Evolutionary conservation across 106 monocot genomes (phyloP).

Genomic region (Hemerocallis citrina): DNA sequence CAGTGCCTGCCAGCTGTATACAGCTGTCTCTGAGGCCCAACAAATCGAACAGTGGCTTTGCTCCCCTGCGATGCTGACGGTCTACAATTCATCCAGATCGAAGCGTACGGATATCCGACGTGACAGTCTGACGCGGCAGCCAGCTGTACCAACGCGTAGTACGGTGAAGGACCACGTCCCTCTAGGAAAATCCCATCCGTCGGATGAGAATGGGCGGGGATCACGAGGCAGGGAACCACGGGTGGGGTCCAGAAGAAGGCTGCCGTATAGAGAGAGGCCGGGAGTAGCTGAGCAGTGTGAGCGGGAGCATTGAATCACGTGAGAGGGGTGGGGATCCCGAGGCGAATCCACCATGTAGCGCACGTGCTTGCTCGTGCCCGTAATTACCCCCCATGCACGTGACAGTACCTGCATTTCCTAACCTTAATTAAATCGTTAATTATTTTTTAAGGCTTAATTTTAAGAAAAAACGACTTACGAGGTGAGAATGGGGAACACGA

Average conservation of each 20-base stretch:
- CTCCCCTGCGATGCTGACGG: neutral
- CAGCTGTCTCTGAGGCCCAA: neutral
- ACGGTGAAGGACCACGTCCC: neutral
- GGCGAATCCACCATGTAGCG: neutral
- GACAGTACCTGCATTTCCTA: neutral
- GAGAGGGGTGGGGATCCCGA: conserved; percentile 6
- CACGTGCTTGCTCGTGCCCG: conserved; percentile 5
- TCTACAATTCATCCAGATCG: neutral
- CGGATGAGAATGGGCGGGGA: neutral
- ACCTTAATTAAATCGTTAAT: neutral
- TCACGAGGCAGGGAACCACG: neutral
- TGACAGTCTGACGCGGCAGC: neutral
- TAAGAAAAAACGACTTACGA: no score
- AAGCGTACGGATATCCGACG: neutral
- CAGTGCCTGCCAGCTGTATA: neutral
- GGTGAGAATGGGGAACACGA: no score
- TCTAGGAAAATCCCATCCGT: neutral
- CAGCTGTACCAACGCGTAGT: neutral
- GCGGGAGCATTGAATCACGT: conserved; percentile 1
- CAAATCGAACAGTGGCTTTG: neutral
- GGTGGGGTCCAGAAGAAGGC: neutral
- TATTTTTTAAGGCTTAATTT: no score
- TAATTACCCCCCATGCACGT: conserved; percentile 4
- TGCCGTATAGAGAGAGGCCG: neutral
- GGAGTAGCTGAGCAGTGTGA: neutral